Percentiles rank a stretch among this genome's conserved stretches.
Conservation (phyloP, 768 basidiomycete genomes). For the Kwoniella dendrophila region DNA sequence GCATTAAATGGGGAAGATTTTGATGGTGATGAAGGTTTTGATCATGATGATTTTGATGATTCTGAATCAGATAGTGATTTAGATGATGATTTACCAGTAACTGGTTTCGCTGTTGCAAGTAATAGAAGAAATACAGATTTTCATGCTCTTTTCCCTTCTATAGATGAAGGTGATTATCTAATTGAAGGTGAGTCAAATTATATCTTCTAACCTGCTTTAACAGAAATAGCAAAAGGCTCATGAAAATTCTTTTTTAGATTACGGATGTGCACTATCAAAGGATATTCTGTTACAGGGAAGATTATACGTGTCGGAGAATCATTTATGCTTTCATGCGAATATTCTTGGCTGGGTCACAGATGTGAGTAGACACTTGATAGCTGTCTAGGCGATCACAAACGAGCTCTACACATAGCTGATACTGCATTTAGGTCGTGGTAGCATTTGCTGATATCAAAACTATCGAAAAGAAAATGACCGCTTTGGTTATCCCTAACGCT, state of each 20-base stretch:
- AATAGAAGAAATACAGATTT: conserved; percentile 93
- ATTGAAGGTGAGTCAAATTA: conserved; percentile 76
- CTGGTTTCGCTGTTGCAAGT: conserved; percentile 96
- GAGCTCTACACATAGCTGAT: no score
- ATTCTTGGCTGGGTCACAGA: conserved; percentile 99
- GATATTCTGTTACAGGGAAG: conserved; percentile 97
- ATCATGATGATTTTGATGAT: conserved; percentile 50
- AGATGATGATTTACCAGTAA: conserved; percentile 79
- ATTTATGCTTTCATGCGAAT: conserved; percentile 98
- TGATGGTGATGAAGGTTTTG: conserved; percentile 31
- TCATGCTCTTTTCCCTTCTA: conserved; percentile 83
- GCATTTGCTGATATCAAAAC: conserved; percentile 82
- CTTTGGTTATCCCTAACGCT: conserved; percentile 95
- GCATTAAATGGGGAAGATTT: conserved; percentile 21
- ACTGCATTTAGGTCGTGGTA: conserved; percentile 68
- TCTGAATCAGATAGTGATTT: conserved; percentile 60
- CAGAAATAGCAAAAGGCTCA: not conserved
- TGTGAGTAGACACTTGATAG: conserved; percentile 61
- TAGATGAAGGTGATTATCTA: conserved; percentile 94
- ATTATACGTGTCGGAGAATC: conserved; percentile 96
- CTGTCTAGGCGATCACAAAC: conserved; percentile 62
- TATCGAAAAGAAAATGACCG: conserved; percentile 96
- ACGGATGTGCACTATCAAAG: conserved; percentile 93
- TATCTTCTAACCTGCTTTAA: not conserved
- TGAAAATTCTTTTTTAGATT: conserved; percentile 64